Evolutionary conservation across 306 rosid species (phyloP).

Genomic region (Citrullus amarus): DNA sequence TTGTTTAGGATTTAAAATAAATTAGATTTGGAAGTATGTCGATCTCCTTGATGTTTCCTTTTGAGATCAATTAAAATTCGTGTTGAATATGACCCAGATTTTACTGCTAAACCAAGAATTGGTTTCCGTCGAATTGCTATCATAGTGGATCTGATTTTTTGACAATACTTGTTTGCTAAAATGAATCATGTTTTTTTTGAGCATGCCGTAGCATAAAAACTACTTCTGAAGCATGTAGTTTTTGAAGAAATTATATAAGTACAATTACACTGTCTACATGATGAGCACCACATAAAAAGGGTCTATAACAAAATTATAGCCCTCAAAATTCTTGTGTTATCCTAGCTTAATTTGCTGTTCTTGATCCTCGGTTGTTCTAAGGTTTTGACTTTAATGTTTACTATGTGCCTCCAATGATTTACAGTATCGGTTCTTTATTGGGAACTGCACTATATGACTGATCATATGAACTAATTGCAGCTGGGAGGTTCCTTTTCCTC

Average conservation of each 20-base stretch:
- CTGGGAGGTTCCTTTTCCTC: slow-evolving; percentile 93
- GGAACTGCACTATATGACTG: slow-evolving; percentile 8
- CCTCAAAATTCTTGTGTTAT: not conserved
- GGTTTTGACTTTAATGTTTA: not conserved
- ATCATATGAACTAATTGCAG: slow-evolving; percentile 36
- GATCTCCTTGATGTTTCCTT: not conserved
- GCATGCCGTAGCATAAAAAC: not conserved
- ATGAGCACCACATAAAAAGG: not conserved
- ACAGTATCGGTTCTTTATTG: not conserved
- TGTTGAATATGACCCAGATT: not conserved
- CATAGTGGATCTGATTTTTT: not conserved
- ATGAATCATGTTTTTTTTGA: not conserved
- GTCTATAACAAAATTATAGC: not conserved
- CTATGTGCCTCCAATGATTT: not conserved
- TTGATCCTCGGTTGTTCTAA: not conserved
- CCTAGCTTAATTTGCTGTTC: not conserved
- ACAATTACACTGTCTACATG: not conserved
- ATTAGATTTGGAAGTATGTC: not conserved
- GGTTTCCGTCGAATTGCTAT: not conserved
- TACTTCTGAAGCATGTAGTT: not conserved
- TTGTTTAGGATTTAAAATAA: not conserved
- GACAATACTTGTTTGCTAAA: not conserved
- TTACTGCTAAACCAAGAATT: not conserved
- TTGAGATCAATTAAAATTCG: not conserved
- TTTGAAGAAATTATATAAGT: not conserved